Conservation (phyloP, 768 basidiomycete species). For the Pisolithus albus region DNA sequence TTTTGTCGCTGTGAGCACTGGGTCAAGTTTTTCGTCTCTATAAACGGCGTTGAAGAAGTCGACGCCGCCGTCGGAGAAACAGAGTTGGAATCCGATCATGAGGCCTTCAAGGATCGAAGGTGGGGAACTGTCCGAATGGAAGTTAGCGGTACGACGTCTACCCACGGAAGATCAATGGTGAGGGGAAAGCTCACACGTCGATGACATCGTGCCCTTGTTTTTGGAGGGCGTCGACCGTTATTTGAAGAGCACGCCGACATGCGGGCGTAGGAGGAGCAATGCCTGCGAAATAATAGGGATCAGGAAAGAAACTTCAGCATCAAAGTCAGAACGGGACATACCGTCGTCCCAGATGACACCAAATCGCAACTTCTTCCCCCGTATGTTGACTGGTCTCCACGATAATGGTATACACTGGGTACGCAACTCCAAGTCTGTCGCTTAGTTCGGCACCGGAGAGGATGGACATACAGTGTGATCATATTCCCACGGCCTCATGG, state of each 20-base stretch:
- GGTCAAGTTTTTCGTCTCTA: conserved; percentile 31
- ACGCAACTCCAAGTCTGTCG: background rate
- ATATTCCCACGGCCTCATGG: conserved; percentile 37
- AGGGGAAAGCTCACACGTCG: conserved; percentile 26
- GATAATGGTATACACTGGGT: conserved; percentile 37
- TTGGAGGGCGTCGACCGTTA: conserved; percentile 27
- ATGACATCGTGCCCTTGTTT: conserved; percentile 36
- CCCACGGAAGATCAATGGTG: background rate
- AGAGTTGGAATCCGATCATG: conserved; percentile 45
- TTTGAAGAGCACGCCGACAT: conserved; percentile 31
- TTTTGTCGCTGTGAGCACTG: conserved; percentile 20
- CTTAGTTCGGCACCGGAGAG: background rate
- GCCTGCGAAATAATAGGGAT: conserved; percentile 16
- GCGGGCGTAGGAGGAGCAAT: conserved; percentile 35
- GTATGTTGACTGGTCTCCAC: conserved; percentile 33
- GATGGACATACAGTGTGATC: conserved; percentile 32
- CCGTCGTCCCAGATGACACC: conserved; percentile 39
- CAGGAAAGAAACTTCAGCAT: background rate
- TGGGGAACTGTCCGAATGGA: conserved; percentile 26
- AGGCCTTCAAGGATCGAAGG: conserved; percentile 48
- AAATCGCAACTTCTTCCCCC: conserved; percentile 31
- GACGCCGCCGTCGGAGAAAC: conserved; percentile 52
- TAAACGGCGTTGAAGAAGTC: conserved; percentile 34
- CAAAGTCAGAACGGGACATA: conserved; percentile 11
- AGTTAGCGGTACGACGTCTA: background rate